Conservation (phyloP, 768 basidiomycete species). For the Termitomyces sp. region DNA sequence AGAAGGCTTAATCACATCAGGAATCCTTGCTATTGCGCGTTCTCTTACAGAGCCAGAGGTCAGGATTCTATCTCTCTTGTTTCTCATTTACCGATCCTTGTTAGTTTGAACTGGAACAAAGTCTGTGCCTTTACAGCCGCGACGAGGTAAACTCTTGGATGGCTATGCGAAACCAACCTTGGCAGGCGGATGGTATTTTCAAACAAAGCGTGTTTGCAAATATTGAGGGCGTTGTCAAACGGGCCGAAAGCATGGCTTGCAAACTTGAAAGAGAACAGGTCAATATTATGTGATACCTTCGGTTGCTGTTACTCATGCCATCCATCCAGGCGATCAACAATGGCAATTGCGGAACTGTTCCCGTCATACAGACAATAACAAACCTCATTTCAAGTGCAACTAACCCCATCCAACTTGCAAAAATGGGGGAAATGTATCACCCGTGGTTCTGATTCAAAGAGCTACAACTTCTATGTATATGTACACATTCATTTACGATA, state of each 20-base stretch:
- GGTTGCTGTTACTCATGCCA: constrained; percentile 13
- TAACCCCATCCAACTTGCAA: constrained; percentile 77
- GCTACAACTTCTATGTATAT: no score
- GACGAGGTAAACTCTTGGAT: constrained; percentile 89
- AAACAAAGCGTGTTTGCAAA: constrained; percentile 48
- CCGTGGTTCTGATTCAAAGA: constrained; percentile 67
- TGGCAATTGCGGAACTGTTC: constrained; percentile 32
- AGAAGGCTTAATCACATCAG: constrained; percentile 83
- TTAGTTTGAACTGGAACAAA: constrained; percentile 89
- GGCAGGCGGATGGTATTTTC: constrained; percentile 53
- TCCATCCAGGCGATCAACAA: constrained; percentile 29
- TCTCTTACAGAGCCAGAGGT: constrained; percentile 92
- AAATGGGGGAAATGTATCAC: constrained; percentile 80
- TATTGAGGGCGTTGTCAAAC: constrained; percentile 67
- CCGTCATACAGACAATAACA: constrained; percentile 76
- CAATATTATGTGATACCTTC: constrained; percentile 7
- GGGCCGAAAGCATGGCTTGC: constrained; percentile 81
- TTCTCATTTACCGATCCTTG: constrained; percentile 1
- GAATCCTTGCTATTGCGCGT: constrained; percentile 87
- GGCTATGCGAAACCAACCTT: constrained; percentile 48
- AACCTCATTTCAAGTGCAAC: constrained; percentile 83
- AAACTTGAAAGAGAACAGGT: constrained; percentile 84
- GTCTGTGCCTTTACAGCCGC: constrained; percentile 84
- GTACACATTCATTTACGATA: no score
- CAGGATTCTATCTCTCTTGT: constrained; percentile 13